A percentile compares a stretch with the other conserved stretches of the same genome.
phyloP scores from a whole-genome alignment of 306 rosid species.

The Glycine latifolia region DNA sequence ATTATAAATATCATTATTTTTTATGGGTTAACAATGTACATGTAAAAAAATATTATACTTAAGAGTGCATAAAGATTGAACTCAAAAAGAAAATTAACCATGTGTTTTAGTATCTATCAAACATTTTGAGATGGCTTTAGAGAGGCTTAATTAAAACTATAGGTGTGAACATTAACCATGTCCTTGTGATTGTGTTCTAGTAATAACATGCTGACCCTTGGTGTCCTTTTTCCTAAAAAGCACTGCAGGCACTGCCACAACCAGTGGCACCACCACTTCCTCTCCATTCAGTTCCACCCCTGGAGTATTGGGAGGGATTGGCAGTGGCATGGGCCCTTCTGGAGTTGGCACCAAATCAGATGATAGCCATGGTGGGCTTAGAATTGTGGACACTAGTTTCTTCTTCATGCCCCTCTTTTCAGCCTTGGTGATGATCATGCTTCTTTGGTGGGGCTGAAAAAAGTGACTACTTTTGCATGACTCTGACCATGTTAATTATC shows the following conservation, averaged over 20 bases:
- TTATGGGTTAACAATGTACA: too few species aligned
- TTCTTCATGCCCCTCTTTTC: constrained; percentile 50
- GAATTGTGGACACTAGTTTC: constrained; percentile 13
- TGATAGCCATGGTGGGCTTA: constrained; percentile 56
- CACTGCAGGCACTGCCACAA: constrained; percentile 44
- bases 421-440: constrained; percentile 55
- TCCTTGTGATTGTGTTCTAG: background rate
- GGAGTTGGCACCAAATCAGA: constrained; percentile 66
- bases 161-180: background rate
- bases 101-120: background rate
- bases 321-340: constrained; percentile 65
- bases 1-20: too few species aligned
- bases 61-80: too few species aligned
- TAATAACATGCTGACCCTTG: background rate
- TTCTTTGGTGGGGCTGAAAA: constrained; percentile 53
- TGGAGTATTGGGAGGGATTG: constrained; percentile 72
- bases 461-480: background rate
- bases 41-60: too few species aligned
- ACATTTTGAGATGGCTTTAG: background rate
- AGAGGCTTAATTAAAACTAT: background rate
- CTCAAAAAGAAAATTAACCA: too few species aligned
- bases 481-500: constrained; percentile 38
- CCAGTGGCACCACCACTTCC: constrained; percentile 23
- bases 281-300: constrained; percentile 44
- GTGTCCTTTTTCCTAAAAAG: constrained; percentile 38